Base-by-base conservation (phyloP, 257 asterid species). In the Solanum gandarillasii region DNA sequence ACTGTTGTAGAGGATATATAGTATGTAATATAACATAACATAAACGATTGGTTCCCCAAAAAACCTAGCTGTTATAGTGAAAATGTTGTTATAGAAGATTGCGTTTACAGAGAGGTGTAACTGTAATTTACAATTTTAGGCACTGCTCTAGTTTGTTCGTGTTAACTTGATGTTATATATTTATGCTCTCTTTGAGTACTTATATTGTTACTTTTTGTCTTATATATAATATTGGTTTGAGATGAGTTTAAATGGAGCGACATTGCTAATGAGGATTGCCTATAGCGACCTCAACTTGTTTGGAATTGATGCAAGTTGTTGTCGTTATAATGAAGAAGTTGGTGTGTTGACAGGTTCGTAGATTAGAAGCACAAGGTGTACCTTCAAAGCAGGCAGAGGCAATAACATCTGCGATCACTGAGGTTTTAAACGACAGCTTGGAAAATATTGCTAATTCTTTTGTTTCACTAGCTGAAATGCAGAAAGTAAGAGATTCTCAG, bases 301-400 rank as follows among this genome's bases (percentile, higher is more conserved):
- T 16, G 27, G 39, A 32, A 43, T 43, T 43, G 85, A 5, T 9
- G 4, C 3, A 1, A 27, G 39, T 27, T 55, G 25, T 52, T 25
- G 65, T 79, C 27, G 39, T 18, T 46, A 81, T 12, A 71, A 29
- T 48, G 52, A 48, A 29, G 70, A 82, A 48, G 31, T 82, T 48
- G 29, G 70, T 31, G 11, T 10, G 29, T 43, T 83, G 86, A 21
- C 92, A 93, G 97, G 92, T 92, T 88, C 92, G 91, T 89, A 92
- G 91, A 81, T 91, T 94, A 89, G 96, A 94, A 91, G 95, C 94
- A 39, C 91, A 91, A 86, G 95, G 97, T 36, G 88, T 94, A 18
- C 95, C 92, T 82, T 76, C 93, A 58, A 88, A 92, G 71, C 95
- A 94, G 46, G 96, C 96, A 2, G 96, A 94, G 91, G 96, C 95